These are phyloP conservation scores for Globisporangium acanthophoron DNA, from an alignment of 352 stramenopile species.

Conservation along the genomic window DNA sequence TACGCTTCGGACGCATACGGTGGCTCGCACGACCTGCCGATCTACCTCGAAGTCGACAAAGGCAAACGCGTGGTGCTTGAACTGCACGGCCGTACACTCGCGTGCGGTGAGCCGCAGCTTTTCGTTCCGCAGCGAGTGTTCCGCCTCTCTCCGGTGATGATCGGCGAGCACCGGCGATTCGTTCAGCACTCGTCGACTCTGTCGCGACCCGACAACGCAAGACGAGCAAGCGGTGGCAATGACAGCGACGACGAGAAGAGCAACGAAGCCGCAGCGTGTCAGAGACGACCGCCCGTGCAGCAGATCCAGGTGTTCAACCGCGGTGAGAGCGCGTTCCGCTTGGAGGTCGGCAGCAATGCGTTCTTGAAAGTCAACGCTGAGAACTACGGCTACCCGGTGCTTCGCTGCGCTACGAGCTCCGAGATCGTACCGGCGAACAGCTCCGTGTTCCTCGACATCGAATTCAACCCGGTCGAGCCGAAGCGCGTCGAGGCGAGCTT, in stretches of 20 bases:
- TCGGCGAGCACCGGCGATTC: slow-evolving; percentile 48
- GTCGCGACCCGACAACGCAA: neutral
- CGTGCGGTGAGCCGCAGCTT: slow-evolving; percentile 48
- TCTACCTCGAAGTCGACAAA: slow-evolving; percentile 86
- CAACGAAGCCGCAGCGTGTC: neutral
- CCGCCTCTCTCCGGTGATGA: slow-evolving; percentile 62
- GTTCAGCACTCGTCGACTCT: slow-evolving; percentile 3
- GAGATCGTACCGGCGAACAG: slow-evolving; percentile 60
- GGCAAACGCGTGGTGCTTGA: slow-evolving; percentile 87
- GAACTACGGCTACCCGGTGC: slow-evolving; percentile 48
- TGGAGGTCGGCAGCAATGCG: slow-evolving; percentile 55
- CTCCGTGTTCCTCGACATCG: slow-evolving; percentile 60
- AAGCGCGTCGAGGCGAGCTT: slow-evolving; percentile 44
- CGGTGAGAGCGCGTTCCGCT: slow-evolving; percentile 56
- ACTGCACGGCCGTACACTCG: slow-evolving; percentile 79
- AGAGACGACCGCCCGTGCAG: slow-evolving; percentile 40
- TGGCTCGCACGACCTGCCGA: slow-evolving; percentile 79
- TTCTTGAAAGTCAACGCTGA: slow-evolving; percentile 49
- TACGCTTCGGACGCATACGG: slow-evolving; percentile 70
- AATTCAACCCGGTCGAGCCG: slow-evolving; percentile 71
- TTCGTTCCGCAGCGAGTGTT: slow-evolving; percentile 60
- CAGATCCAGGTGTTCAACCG: slow-evolving; percentile 77
- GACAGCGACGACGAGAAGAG: slow-evolving; percentile 4
- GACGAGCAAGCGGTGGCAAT: neutral
- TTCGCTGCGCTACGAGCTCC: slow-evolving; percentile 41